phyloP scores from a whole-genome alignment of 768 basidiomycete genomes.

The Boletus speciosus region DNA sequence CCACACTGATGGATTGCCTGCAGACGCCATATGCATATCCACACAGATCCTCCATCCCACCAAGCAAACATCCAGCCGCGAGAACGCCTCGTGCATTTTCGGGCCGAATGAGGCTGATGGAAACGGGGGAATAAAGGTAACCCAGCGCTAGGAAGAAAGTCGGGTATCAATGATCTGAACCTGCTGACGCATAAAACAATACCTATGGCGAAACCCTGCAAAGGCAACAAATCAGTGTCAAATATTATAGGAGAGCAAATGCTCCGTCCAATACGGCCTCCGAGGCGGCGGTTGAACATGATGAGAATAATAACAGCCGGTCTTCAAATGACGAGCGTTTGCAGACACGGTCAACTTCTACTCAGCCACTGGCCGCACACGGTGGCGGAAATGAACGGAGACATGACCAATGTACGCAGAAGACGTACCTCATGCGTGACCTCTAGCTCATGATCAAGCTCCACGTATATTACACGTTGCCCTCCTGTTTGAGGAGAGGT shows the following conservation, averaged over 20 bases:
- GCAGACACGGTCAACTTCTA: constrained; percentile 17
- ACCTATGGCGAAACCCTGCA: constrained; percentile 76
- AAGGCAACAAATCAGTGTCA: constrained; percentile 18
- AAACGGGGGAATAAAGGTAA: constrained; percentile 74
- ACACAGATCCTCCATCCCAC: constrained; percentile 84
- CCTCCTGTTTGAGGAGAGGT: constrained; percentile 66
- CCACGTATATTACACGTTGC: constrained; percentile 68
- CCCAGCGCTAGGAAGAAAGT: constrained; percentile 55
- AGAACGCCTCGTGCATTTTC: constrained; percentile 83
- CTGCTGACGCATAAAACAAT: constrained; percentile 10
- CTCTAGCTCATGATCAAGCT: constrained; percentile 74
- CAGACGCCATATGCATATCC: constrained; percentile 75
- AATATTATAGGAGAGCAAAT: constrained; percentile 6
- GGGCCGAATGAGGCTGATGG: constrained; percentile 63
- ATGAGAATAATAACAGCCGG: constrained; percentile 14
- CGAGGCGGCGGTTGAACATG: constrained; percentile 15
- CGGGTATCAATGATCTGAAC: constrained; percentile 19
- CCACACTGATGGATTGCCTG: constrained; percentile 69
- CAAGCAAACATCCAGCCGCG: constrained; percentile 79
- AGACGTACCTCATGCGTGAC: constrained; percentile 76
- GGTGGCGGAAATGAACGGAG: constrained; percentile 32
- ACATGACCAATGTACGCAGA: constrained; percentile 16
- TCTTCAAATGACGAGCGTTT: constrained; percentile 15
- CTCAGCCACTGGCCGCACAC: constrained; percentile 20
- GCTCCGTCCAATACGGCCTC: constrained; percentile 20